phyloP scores from a whole-genome alignment of 257 asterid genomes.

The Solanum megistacrolobum region DNA sequence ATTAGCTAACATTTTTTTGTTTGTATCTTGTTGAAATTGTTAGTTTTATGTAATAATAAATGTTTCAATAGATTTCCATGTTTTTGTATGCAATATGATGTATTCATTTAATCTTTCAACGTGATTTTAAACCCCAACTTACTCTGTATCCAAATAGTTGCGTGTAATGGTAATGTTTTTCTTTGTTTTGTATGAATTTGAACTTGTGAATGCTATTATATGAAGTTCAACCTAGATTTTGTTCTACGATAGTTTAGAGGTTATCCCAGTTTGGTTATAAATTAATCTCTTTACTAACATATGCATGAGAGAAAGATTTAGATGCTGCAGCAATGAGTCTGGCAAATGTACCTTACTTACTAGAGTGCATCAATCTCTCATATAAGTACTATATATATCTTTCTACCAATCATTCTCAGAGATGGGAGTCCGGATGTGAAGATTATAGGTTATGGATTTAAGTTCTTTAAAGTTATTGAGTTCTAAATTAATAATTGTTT shows the following conservation, averaged over 20 bases:
- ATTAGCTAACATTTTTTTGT: not conserved
- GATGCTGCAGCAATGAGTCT: not conserved
- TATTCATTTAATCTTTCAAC: not conserved
- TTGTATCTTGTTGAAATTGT: not conserved
- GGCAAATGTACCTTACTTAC: not conserved
- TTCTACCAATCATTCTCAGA: not conserved
- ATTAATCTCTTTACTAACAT: not conserved
- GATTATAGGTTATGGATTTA: not conserved
- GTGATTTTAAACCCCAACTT: not conserved
- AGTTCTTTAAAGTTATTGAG: not conserved
- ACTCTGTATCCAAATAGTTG: not conserved
- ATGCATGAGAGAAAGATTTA: not conserved
- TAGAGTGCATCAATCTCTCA: not conserved
- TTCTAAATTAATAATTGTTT: not conserved
- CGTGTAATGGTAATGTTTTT: not conserved
- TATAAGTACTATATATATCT: not conserved
- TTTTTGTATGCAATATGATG: not conserved
- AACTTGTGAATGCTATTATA: not conserved
- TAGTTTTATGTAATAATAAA: not conserved
- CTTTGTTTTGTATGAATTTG: not conserved
- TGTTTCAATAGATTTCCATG: not conserved
- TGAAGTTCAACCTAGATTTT: not conserved
- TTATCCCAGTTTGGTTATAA: not conserved
- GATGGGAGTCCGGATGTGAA: not conserved
- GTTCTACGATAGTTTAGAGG: not conserved